Percentiles rank a stretch among this genome's conserved stretches.
These are phyloP conservation scores for Colletotrichum gigasporum DNA, from an alignment of 2,329 filamentous ascomycete species.

Conservation along the genomic window DNA sequence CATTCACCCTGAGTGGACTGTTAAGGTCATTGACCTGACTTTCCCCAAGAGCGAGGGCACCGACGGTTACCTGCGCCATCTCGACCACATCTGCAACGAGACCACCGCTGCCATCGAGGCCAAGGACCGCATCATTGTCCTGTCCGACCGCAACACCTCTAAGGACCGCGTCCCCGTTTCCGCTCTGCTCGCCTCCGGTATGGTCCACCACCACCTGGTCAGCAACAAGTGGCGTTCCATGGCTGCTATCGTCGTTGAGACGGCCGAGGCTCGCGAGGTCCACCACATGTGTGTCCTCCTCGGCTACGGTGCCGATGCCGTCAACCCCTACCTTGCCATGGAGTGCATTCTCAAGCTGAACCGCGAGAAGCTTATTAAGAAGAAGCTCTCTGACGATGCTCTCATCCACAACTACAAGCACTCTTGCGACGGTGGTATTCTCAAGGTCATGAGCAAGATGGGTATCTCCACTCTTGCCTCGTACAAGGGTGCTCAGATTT, in stretches of 20 bases:
- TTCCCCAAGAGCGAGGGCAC: slow-evolving; percentile 88
- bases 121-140: slow-evolving; percentile 84
- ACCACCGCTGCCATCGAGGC: slow-evolving; percentile 85
- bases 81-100: slow-evolving; percentile 89
- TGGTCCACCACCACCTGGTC: slow-evolving; percentile 95
- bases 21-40: slow-evolving; percentile 90
- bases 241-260: slow-evolving; percentile 88
- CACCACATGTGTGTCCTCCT: slow-evolving; percentile 99
- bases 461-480: slow-evolving; percentile 95
- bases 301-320: slow-evolving; percentile 92
- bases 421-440: slow-evolving; percentile 93
- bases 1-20: slow-evolving; percentile 82
- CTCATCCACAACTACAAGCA: slow-evolving; percentile 97
- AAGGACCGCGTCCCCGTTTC: slow-evolving; percentile 87
- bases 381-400: slow-evolving; percentile 82
- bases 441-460: slow-evolving; percentile 99
- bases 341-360: slow-evolving; percentile 98
- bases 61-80: slow-evolving; percentile 83
- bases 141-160: slow-evolving; percentile 89
- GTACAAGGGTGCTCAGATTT: slow-evolving; percentile 98
- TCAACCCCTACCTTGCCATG: slow-evolving; percentile 95
- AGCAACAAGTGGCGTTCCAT: slow-evolving; percentile 95
- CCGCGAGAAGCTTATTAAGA: slow-evolving; percentile 90
- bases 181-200: slow-evolving; percentile 85
- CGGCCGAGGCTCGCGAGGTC: slow-evolving; percentile 94